These are phyloP conservation scores for Albugo laibachii DNA, from an alignment of 352 stramenopile species.

Conservation along the genomic window DNA sequence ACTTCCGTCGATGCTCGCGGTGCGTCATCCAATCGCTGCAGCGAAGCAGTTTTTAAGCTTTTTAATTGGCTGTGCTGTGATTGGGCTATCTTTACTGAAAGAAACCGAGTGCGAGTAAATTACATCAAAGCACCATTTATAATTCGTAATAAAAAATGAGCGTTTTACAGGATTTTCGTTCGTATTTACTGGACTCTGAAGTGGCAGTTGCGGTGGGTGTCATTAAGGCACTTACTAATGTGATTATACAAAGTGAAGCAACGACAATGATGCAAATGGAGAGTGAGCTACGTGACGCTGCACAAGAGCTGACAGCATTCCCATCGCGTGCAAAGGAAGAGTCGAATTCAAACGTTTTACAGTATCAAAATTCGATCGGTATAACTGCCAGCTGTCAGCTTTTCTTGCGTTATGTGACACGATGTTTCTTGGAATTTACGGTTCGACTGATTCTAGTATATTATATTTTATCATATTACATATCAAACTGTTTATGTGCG, in stretches of 20 bases:
- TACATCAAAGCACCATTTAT: not conserved
- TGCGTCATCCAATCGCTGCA: not conserved
- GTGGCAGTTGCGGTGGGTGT: conserved; percentile 83
- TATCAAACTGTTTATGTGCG: not conserved
- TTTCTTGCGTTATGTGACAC: conserved; percentile 87
- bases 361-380: conserved; percentile 76
- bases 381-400: conserved; percentile 83
- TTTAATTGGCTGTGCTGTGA: too few relatives aligned
- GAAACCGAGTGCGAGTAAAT: too few relatives aligned
- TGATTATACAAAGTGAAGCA: conserved; percentile 79
- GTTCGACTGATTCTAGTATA: conserved; percentile 11
- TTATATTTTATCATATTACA: not conserved
- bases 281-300: conserved; percentile 78
- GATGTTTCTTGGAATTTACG: conserved; percentile 79
- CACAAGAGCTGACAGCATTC: conserved; percentile 39
- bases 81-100: too few relatives aligned
- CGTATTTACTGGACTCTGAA: conserved; percentile 47
- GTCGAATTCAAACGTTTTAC: conserved; percentile 7
- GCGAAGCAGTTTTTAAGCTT: too few relatives aligned
- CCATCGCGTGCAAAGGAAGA: conserved; percentile 18
- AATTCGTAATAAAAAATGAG: not conserved
- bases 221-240: conserved; percentile 85
- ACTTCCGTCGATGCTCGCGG: not conserved
- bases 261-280: conserved; percentile 94
- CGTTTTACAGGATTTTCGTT: conserved; percentile 54